Evolutionary conservation across 192 early-diverging fungal species (phyloP).

Genomic region (Anaeromyces robustus): DNA sequence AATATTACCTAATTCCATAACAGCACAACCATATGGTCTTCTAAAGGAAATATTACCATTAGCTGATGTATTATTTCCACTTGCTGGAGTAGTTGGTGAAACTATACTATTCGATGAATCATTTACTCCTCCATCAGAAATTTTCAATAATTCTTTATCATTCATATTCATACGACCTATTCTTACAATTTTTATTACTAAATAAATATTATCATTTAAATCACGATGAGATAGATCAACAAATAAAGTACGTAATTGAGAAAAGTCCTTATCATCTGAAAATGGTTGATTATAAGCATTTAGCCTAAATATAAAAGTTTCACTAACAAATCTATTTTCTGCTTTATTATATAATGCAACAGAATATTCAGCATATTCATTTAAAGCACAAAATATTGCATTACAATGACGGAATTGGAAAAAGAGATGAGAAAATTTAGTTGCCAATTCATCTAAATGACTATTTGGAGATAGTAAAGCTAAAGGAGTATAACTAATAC

Average conservation of each 20-base stretch:
- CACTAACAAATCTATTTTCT: constrained; percentile 29
- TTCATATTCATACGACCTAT: constrained; percentile 41
- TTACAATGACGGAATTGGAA: constrained; percentile 36
- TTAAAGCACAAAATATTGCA: constrained; percentile 35
- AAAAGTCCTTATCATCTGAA: constrained; percentile 8
- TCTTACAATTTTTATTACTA: constrained; percentile 44
- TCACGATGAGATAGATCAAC: constrained; percentile 35
- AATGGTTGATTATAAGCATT: constrained; percentile 24
- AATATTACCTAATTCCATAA: constrained; percentile 26
- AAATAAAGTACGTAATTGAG: constrained; percentile 38
- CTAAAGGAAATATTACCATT: constrained; percentile 10
- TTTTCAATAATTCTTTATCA: constrained; percentile 19
- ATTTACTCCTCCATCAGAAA: not conserved
- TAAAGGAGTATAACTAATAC: not conserved
- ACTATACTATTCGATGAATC: not conserved
- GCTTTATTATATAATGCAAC: constrained; percentile 37
- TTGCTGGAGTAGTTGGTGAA: not conserved
- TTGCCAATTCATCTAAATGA: constrained; percentile 1
- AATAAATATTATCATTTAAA: constrained; percentile 24
- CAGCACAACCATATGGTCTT: constrained; percentile 47
- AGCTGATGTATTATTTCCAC: too few relatives aligned
- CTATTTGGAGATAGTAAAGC: not conserved
- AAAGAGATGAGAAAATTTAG: constrained; percentile 28
- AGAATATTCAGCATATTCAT: constrained; percentile 40
- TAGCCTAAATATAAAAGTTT: constrained; percentile 37